phyloP scores from a whole-genome alignment of 768 basidiomycete species.

The Psilocybe subaeruginosa region DNA sequence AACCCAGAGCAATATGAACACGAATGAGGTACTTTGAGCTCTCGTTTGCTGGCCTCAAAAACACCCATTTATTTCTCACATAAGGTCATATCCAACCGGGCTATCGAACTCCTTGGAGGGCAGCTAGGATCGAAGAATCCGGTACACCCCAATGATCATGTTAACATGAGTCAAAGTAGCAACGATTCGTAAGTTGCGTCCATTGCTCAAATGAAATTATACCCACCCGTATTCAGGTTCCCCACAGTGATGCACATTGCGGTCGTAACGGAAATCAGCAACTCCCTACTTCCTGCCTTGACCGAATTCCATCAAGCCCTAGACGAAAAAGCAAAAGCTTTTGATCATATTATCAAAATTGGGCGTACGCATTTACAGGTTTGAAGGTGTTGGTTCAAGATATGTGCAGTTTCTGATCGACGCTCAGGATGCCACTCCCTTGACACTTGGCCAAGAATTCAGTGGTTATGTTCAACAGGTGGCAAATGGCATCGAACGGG shows the following conservation, averaged over 20 bases:
- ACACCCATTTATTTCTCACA: neutral
- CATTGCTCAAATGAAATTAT: neutral
- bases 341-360: slow-evolving; percentile 96
- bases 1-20: slow-evolving; percentile 99
- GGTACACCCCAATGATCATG: slow-evolving; percentile 99
- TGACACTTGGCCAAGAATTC: slow-evolving; percentile 98
- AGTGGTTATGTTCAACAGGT: slow-evolving; percentile 97
- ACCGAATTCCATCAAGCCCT: slow-evolving; percentile 83
- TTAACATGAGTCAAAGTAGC: slow-evolving; percentile 98
- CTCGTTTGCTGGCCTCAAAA: slow-evolving; percentile 2
- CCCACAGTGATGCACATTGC: slow-evolving; percentile 99
- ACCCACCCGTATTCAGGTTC: slow-evolving; percentile 58
- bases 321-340: slow-evolving; percentile 78
- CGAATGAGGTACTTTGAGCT: slow-evolving; percentile 72
- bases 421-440: slow-evolving; percentile 88
- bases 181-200: slow-evolving; percentile 84
- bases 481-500: slow-evolving; percentile 85
- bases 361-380: slow-evolving; percentile 96
- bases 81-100: slow-evolving; percentile 96
- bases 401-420: slow-evolving; percentile 2
- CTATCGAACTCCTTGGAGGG: slow-evolving; percentile 95
- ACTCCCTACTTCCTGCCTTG: slow-evolving; percentile 83
- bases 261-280: slow-evolving; percentile 85
- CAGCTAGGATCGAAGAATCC: slow-evolving; percentile 95
- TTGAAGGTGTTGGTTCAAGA: neutral